Evolutionary conservation across 192 early-diverging fungal genomes (phyloP).

Genomic region (Linnemannia zychae): DNA sequence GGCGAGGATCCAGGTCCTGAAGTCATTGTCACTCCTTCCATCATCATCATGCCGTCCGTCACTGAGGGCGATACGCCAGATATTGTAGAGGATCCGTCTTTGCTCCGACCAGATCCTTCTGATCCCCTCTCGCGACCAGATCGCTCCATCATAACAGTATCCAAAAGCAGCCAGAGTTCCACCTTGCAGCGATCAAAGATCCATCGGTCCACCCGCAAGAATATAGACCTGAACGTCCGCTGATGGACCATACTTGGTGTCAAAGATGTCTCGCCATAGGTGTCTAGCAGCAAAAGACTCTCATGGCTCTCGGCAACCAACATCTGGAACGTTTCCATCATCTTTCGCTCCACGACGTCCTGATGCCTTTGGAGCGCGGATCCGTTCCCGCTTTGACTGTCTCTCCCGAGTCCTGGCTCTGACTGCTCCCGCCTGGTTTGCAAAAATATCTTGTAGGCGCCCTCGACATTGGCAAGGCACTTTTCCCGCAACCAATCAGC

Average conservation of each 20-base stretch:
- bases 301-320: conserved; percentile 57
- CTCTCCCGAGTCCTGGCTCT: conserved; percentile 1
- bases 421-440: conserved; percentile 30
- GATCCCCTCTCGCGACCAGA: neutral
- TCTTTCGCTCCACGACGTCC: conserved; percentile 52
- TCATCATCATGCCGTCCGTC: conserved; percentile 36
- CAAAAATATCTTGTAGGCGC: conserved; percentile 55
- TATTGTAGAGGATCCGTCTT: conserved; percentile 34
- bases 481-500: conserved; percentile 53
- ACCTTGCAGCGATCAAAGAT: conserved; percentile 66
- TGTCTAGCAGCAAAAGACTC: conserved; percentile 58
- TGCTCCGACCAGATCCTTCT: conserved; percentile 1
- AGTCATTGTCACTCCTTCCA: conserved; percentile 42
- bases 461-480: conserved; percentile 50
- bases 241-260: conserved; percentile 61
- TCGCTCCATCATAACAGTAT: conserved; percentile 55
- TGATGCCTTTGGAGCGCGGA: conserved; percentile 25
- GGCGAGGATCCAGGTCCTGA: neutral
- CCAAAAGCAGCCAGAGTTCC: conserved; percentile 63
- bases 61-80: neutral
- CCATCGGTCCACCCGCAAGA: conserved; percentile 64
- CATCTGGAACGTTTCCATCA: conserved; percentile 58
- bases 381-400: neutral
- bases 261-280: conserved; percentile 44
- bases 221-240: conserved; percentile 53